Evolutionary conservation across 257 asterid species (phyloP).

Genomic region (Anisodus acutangulus): DNA sequence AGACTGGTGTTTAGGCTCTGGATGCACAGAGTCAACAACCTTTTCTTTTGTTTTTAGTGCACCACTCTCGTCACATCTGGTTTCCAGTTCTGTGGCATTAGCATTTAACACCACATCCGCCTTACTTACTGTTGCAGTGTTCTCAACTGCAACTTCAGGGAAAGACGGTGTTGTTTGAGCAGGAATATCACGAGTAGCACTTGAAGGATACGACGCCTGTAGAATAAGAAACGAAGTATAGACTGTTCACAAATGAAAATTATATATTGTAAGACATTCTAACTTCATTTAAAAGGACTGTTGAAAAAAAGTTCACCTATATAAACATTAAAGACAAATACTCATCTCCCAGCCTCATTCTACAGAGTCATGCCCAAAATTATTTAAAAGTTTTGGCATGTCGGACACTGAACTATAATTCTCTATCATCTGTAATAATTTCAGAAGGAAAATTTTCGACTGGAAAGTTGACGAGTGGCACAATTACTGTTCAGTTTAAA

Average conservation of each 20-base stretch:
- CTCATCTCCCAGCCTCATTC: background rate
- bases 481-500: background rate
- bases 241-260: background rate
- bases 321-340: background rate
- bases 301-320: background rate
- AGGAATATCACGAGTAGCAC: background rate
- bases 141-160: conserved; percentile 2
- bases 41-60: background rate
- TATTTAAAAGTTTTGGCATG: background rate
- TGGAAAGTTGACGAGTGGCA: background rate
- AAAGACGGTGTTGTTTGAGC: conserved; percentile 8
- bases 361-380: background rate
- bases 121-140: background rate
- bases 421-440: background rate
- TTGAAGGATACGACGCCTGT: background rate
- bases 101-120: background rate
- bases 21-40: too few relatives aligned
- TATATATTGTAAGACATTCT: background rate
- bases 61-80: background rate
- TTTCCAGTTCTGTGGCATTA: background rate
- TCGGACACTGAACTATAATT: conserved; percentile 8
- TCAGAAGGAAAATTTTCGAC: background rate
- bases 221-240: background rate
- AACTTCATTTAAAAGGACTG: background rate
- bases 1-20: too few relatives aligned